Evolutionary conservation across 441 rosid species (phyloP).

Genomic region (Gossypium laxum): DNA sequence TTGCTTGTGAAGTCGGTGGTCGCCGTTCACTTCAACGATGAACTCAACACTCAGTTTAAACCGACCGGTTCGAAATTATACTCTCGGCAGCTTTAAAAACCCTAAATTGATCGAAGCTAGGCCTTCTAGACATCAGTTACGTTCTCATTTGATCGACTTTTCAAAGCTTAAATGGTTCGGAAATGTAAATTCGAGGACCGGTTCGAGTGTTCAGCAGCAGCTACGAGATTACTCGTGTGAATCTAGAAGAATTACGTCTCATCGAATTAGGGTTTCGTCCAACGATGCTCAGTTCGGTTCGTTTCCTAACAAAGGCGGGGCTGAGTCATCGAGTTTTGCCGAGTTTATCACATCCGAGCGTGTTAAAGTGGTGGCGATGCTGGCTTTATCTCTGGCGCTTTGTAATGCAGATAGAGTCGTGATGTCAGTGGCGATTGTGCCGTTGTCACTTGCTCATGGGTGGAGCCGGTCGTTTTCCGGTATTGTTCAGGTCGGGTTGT

Average conservation of each 20-base stretch:
- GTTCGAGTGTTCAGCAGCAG: constrained; percentile 5
- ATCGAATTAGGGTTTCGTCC: constrained; percentile 37
- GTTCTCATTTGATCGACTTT: constrained; percentile 6
- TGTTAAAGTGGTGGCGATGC: constrained; percentile 82
- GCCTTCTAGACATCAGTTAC: neutral
- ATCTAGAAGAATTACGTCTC: constrained; percentile 10
- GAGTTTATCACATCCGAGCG: constrained; percentile 93
- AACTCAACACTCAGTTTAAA: constrained; percentile 19
- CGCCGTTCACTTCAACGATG: constrained; percentile 15
- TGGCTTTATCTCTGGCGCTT: constrained; percentile 66
- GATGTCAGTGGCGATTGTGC: constrained; percentile 89
- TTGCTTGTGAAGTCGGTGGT: neutral
- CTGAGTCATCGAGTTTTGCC: constrained; percentile 34
- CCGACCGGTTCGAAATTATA: constrained; percentile 10
- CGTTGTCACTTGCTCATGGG: constrained; percentile 64
- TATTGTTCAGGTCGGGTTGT: constrained; percentile 61
- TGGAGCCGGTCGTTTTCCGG: constrained; percentile 96
- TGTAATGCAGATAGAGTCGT: constrained; percentile 94
- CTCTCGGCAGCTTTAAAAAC: neutral
- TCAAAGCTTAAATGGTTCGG: constrained; percentile 5
- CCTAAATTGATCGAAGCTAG: constrained; percentile 6
- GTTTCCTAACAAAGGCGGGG: constrained; percentile 20
- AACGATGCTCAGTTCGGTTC: constrained; percentile 33
- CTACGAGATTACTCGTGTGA: constrained; percentile 7
- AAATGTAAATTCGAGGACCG: constrained; percentile 3